A percentile compares a stretch with the other conserved stretches of the same genome.
phyloP scores from a whole-genome alignment of 2,329 filamentous ascomycete species.

The Capronia americana region DNA sequence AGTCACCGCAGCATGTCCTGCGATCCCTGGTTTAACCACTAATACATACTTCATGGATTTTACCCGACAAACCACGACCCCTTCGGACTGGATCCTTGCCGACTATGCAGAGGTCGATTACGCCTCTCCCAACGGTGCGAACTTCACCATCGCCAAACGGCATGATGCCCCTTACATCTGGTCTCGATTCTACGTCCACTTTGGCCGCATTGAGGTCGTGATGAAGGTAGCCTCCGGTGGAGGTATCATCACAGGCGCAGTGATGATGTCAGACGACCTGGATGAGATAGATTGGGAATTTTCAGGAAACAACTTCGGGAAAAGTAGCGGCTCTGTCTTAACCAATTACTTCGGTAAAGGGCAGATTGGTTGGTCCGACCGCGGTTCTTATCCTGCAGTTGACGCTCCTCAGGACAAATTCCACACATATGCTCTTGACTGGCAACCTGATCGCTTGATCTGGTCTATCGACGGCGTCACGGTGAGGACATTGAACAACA shows the following conservation, averaged over 20 bases:
- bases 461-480: constrained; percentile 86
- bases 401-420: constrained; percentile 75
- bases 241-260: constrained; percentile 94
- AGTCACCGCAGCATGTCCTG: constrained; percentile 60
- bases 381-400: constrained; percentile 77
- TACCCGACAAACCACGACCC: constrained; percentile 69
- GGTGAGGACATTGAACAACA: constrained; percentile 77
- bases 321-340: constrained; percentile 70
- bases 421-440: constrained; percentile 91
- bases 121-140: constrained; percentile 59
- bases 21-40: constrained; percentile 76
- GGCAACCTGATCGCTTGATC: constrained; percentile 81
- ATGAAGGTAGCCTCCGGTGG: constrained; percentile 62
- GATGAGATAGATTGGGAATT: constrained; percentile 99
- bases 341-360: constrained; percentile 99
- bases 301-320: constrained; percentile 77
- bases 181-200: constrained; percentile 60
- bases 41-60: constrained; percentile 84
- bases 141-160: constrained; percentile 57
- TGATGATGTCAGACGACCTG: constrained; percentile 91
- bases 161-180: constrained; percentile 57
- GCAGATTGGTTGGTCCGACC: constrained; percentile 77
- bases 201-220: constrained; percentile 58
- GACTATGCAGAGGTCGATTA: constrained; percentile 72
- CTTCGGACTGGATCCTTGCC: constrained; percentile 71